These are phyloP conservation scores for Sporothrix humicola DNA, from an alignment of 2,329 filamentous ascomycete genomes.

Conservation along the genomic window DNA sequence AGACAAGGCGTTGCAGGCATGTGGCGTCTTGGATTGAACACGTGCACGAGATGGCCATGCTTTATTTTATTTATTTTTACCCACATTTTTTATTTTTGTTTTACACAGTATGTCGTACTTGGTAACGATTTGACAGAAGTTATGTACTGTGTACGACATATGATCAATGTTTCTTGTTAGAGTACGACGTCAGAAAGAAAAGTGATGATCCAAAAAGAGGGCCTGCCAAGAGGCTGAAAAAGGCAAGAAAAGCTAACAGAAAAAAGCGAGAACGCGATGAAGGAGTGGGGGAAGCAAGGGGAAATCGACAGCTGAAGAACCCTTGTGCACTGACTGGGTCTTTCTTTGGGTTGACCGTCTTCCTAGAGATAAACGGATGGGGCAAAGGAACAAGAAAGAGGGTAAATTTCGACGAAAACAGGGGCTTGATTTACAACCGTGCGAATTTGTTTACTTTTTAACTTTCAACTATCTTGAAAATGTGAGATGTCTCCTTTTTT, in stretches of 20 bases:
- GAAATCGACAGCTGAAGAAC: conserved; percentile 17
- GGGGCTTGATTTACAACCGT: not conserved
- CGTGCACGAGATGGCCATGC: not conserved
- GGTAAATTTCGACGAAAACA: not conserved
- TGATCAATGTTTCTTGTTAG: not conserved
- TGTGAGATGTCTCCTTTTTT: no score
- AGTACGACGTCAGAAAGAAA: not conserved
- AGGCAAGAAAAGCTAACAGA: not conserved
- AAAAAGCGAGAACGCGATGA: not conserved
- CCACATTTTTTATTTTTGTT: no score
- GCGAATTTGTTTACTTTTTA: not conserved
- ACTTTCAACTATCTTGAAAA: no score
- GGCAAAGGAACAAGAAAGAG: not conserved
- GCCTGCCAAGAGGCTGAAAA: not conserved
- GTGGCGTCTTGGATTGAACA: not conserved
- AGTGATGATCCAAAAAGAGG: not conserved
- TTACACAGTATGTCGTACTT: no score
- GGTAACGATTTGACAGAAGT: no score
- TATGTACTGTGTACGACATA: not conserved
- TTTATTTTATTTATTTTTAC: not conserved
- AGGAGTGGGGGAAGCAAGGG: conserved; percentile 18
- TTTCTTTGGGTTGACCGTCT: not conserved
- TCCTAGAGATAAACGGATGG: not conserved
- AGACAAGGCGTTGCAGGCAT: conserved; percentile 1
- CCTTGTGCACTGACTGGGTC: not conserved